Conservation (phyloP, 2,329 filamentous ascomycete species). For the Orbilia quercus region DNA sequence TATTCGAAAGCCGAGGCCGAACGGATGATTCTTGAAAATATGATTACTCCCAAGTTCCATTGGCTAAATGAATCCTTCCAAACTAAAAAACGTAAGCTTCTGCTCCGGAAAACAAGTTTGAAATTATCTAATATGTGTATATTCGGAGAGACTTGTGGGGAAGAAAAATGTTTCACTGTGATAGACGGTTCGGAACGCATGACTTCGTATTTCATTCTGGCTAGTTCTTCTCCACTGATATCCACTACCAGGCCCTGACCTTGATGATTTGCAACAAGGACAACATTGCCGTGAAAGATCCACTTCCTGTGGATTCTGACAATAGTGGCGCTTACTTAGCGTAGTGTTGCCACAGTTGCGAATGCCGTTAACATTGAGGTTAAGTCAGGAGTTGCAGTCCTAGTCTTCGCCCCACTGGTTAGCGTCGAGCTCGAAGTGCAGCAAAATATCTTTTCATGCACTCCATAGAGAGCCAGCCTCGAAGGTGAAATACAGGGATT, state of each 20-base stretch:
- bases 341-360: background rate
- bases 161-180: background rate
- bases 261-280: slow-evolving; percentile 6
- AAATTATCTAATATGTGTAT: too few species aligned
- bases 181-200: slow-evolving; percentile 1
- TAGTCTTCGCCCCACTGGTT: background rate
- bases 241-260: background rate
- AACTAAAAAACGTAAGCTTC: too few species aligned
- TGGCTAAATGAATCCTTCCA: too few species aligned
- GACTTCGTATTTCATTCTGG: background rate
- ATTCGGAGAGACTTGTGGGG: slow-evolving; percentile 18
- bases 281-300: background rate
- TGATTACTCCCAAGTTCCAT: too few species aligned
- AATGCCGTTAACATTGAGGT: background rate
- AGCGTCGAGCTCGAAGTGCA: background rate
- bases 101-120: too few species aligned
- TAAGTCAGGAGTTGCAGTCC: background rate
- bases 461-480: too few species aligned
- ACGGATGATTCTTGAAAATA: too few species aligned
- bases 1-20: background rate
- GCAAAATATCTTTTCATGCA: background rate
- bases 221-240: background rate
- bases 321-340: background rate
- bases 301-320: slow-evolving; percentile 1
- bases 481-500: too few species aligned